Percentiles rank a stretch among this genome's conserved stretches.
Evolutionary conservation across 441 rosid species (phyloP).

Genomic region (Brassica balearica): DNA sequence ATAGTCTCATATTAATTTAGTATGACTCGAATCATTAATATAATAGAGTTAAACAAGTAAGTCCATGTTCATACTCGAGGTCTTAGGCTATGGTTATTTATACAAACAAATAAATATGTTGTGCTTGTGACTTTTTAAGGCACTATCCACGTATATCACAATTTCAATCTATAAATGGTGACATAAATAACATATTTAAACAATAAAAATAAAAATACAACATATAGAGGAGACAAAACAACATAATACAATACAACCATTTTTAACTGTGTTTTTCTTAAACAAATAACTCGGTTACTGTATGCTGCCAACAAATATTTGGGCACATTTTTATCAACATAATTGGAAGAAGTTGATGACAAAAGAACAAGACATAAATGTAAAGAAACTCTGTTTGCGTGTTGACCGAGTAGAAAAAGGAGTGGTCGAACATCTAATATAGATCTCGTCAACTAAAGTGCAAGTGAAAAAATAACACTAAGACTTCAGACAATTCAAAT

Average conservation of each 20-base stretch:
- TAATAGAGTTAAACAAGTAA: slow-evolving; percentile 13
- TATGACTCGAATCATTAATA: slow-evolving; percentile 5
- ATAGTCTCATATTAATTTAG: slow-evolving; percentile 14
- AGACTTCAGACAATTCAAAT: slow-evolving; percentile 30
- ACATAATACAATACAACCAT: background rate
- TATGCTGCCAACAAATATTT: slow-evolving; percentile 5
- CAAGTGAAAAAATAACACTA: slow-evolving; percentile 8
- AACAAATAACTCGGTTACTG: background rate
- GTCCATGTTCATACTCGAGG: slow-evolving; percentile 6
- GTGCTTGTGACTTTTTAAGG: slow-evolving; percentile 1
- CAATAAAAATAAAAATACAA: background rate
- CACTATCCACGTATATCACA: slow-evolving; percentile 7
- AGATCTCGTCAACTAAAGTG: slow-evolving; percentile 36
- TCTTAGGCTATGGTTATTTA: slow-evolving; percentile 14
- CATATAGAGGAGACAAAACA: background rate
- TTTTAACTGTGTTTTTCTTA: background rate
- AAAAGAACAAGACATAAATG: slow-evolving; percentile 23
- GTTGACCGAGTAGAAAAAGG: slow-evolving; percentile 37
- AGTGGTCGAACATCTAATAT: slow-evolving; percentile 43
- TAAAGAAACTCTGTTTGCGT: slow-evolving; percentile 19
- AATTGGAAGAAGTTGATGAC: slow-evolving; percentile 14
- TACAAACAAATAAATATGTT: background rate
- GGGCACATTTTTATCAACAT: slow-evolving; percentile 10
- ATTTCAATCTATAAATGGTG: background rate
- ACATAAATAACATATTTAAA: background rate